A percentile compares a stretch with the other conserved stretches of the same genome.
Conservation (phyloP, 371 early-diverging fungal species). For the Caulochytrium protostelioides region DNA sequence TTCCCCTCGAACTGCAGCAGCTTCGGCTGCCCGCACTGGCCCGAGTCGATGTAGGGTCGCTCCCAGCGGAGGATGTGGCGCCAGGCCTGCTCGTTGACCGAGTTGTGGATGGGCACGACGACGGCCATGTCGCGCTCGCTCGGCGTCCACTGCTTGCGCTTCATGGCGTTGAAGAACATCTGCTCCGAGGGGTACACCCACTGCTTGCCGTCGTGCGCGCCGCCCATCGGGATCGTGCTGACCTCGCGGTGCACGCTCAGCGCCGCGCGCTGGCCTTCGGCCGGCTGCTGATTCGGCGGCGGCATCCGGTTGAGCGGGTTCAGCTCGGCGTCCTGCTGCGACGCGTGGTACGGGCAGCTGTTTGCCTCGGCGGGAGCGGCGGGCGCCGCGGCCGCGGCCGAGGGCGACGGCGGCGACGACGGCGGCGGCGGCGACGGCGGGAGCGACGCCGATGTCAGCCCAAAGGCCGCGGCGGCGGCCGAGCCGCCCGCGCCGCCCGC, state of each 20-base stretch:
- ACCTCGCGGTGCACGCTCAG: conserved; percentile 39
- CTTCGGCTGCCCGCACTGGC: conserved; percentile 10
- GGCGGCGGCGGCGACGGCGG: too few relatives aligned
- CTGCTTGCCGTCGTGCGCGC: conserved; percentile 9
- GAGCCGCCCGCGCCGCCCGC: too few relatives aligned
- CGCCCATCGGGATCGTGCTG: conserved; percentile 46
- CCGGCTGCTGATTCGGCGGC: conserved; percentile 32
- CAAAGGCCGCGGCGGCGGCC: too few relatives aligned
- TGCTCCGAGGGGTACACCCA: conserved; percentile 94
- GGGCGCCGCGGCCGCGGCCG: too few relatives aligned
- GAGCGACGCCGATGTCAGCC: too few relatives aligned
- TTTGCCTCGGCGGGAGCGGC: too few relatives aligned
- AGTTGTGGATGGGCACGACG: conserved; percentile 69
- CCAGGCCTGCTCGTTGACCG: conserved; percentile 86
- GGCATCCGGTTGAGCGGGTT: conserved; percentile 59
- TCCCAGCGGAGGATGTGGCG: conserved; percentile 77
- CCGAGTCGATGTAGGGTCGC: background rate
- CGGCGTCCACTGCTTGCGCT: conserved; percentile 65
- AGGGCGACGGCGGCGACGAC: too few relatives aligned
- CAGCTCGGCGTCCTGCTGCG: too few relatives aligned
- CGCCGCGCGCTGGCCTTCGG: conserved; percentile 26
- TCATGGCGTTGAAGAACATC: conserved; percentile 71
- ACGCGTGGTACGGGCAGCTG: too few relatives aligned
- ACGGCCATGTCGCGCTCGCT: conserved; percentile 42
- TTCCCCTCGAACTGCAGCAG: conserved; percentile 21